These are phyloP conservation scores for Umbelopsis sp. DNA, from an alignment of 192 early-diverging fungal species.

Conservation along the genomic window DNA sequence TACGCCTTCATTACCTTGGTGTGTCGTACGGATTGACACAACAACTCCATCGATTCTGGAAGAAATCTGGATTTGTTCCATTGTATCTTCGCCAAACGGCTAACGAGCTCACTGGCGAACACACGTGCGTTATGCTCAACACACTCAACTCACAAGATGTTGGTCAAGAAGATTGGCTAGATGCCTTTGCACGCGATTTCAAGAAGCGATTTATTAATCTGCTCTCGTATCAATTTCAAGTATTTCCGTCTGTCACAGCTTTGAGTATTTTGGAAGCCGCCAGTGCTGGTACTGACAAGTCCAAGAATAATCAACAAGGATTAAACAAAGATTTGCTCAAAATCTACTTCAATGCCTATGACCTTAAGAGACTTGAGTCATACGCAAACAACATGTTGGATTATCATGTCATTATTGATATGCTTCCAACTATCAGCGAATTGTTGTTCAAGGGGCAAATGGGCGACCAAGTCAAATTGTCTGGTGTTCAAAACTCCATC, in stretches of 20 bases:
- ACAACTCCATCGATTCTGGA: conserved; percentile 96
- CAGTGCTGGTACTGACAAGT: conserved; percentile 49
- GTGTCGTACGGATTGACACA: conserved; percentile 94
- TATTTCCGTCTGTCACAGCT: conserved; percentile 80
- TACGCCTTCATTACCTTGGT: conserved; percentile 92
- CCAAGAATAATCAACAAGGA: conserved; percentile 24
- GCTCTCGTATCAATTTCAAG: conserved; percentile 84
- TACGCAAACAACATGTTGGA: conserved; percentile 96
- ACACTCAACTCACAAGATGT: conserved; percentile 56
- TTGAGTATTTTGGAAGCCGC: conserved; percentile 85
- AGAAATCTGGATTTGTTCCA: conserved; percentile 84
- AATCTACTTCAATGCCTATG: conserved; percentile 71
- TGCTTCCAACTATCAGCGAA: conserved; percentile 81
- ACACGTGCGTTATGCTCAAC: conserved; percentile 97
- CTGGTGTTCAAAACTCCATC: conserved; percentile 86
- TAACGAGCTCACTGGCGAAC: conserved; percentile 97
- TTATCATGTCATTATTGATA: conserved; percentile 95
- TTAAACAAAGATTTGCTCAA: conserved; percentile 40
- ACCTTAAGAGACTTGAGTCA: conserved; percentile 94
- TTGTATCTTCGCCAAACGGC: conserved; percentile 96
- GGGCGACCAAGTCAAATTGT: conserved; percentile 65
- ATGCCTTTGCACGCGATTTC: conserved; percentile 91
- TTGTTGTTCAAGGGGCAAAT: conserved; percentile 79
- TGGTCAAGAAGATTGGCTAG: conserved; percentile 76
- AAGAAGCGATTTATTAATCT: conserved; percentile 86